phyloP scores from a whole-genome alignment of 129 eudicot species.

The Pseudognaphalium luteoalbum region DNA sequence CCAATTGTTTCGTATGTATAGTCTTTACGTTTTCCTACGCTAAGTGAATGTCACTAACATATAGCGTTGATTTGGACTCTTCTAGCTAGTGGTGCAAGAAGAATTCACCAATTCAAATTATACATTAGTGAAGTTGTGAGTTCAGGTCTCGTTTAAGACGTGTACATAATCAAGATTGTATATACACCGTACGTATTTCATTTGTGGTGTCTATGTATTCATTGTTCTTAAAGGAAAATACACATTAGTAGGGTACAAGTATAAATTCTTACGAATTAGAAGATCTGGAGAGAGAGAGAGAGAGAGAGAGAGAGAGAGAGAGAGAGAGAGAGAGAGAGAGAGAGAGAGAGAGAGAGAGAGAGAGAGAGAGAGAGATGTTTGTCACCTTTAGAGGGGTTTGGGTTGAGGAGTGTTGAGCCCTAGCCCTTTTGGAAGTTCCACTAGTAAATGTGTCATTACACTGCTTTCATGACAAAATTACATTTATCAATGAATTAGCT shows the following conservation, averaged over 20 bases:
- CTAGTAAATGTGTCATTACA: slow-evolving; percentile 58
- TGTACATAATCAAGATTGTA: too few relatives aligned
- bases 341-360: too few relatives aligned
- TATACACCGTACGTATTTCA: too few relatives aligned
- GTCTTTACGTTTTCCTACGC: background rate
- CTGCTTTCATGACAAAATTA: slow-evolving; percentile 36
- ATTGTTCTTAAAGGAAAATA: too few relatives aligned
- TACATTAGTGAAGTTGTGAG: background rate
- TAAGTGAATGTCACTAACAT: slow-evolving; percentile 1
- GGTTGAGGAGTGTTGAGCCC: slow-evolving; percentile 64
- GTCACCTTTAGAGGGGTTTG: slow-evolving; percentile 78
- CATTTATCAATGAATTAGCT: slow-evolving; percentile 15
- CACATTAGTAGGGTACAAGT: too few relatives aligned
- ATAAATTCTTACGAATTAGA: too few relatives aligned
- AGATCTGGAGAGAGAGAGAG: too few relatives aligned
- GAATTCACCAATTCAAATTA: background rate
- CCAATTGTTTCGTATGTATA: background rate
- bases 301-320: too few relatives aligned
- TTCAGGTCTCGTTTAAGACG: too few relatives aligned
- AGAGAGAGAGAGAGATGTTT: slow-evolving; percentile 9
- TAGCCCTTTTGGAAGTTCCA: slow-evolving; percentile 69
- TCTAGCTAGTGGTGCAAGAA: background rate
- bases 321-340: too few relatives aligned
- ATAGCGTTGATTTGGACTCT: background rate
- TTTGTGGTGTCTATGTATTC: too few relatives aligned